Evolutionary conservation across 192 early-diverging fungal species (phyloP), one percentile per base, ranked within the genome.

Genomic region (Entophlyctis luteolus): DNA sequence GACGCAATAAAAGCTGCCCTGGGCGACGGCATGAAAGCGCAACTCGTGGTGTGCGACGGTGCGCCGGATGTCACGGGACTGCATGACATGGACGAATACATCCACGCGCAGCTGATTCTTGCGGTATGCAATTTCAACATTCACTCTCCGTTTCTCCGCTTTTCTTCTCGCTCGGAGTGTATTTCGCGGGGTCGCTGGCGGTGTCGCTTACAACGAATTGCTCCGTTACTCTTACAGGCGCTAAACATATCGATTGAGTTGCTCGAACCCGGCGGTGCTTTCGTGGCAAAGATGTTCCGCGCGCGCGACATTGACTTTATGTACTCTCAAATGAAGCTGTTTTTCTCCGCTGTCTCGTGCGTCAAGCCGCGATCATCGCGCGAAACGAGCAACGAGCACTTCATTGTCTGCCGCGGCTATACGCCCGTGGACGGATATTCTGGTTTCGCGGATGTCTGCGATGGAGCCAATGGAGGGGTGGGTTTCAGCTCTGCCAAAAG

Each of bases 61-160:
- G 68, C 68, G 18, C 58, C 58, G 5, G 68, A 70, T 33, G 91
- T 99, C 22, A 99, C 95, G 12, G 96, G 96, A 22, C 81, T 96
- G 33, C 95, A 98, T 74, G 97, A 98, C 67, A 93, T 98, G 84
- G 97, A 99, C 80, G 97, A 99, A 78, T 99, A 95, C 72, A 93
- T 98, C 68, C 97, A 99, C 68, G 94, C 95, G 5, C 95, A 99
- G 74, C 83, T 99, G 8, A 77, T 98, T 46, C 79, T 99, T 45
- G 93, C 95, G 0, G 82, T 81, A 59, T 62, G 71, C 34, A 34
- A 25, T 23, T 18, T 8, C 28, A 18, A 36, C 31, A 36, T 10
- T 57, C 12, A 14, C 14, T 33, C 31, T 14, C 35, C 39, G 39
- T n/a, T n/a, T n/a, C n/a, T n/a, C n/a, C 10, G 25, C 18, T 25